Evolutionary conservation across 2,329 filamentous ascomycete genomes (phyloP), one percentile per base, ranked within the genome.

Genomic region (Aaosphaeria arxii): DNA sequence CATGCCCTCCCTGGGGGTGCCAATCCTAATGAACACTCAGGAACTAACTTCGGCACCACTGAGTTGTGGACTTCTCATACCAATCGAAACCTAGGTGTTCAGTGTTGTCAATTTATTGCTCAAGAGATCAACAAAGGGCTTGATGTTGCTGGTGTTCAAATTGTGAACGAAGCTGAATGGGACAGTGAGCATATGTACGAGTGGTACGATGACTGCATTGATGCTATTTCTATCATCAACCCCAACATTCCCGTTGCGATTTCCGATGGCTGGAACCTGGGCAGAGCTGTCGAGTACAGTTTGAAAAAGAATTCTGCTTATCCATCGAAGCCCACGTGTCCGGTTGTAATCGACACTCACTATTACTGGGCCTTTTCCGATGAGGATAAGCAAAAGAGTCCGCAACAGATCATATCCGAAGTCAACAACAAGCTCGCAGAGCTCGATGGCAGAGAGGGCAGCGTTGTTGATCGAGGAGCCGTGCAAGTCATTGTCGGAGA

Each of bases 1-100:
- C 81, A 85, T 57, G 80, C 76, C 30, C 67, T 83, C 7, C 81
- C 81, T 6, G 81, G 82, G 11, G 81, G 81, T 9, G 81, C 78
- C 5, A 84, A 84, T 56, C 58, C 61, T 2, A 73, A 79, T 39
- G 76, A 77, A 7, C 81, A 84, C 61, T 80, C 77, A 5, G 81
- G 81, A 4, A 83, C 78, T 6, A 75, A 77, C 54, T 73, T 62
- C 45, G 75, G 75, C 7, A 74, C 72, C 49, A 77, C 79, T 1
- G 75, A 76, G 28, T 69, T 84, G 13, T 84, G 81, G 79, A 61
- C 55, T 0, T 76, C 71, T 11, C 48, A 54, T 2, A 59, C 59
- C 7, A 71, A 80, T 53, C 72, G 75, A 17, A 64, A 72, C 9
- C 65, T 79, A 5, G 76, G 75, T 1, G 71, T 71, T n/a, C 66